phyloP scores from a whole-genome alignment of 2,329 filamentous ascomycete species.

The Diplodia scrobiculata region DNA sequence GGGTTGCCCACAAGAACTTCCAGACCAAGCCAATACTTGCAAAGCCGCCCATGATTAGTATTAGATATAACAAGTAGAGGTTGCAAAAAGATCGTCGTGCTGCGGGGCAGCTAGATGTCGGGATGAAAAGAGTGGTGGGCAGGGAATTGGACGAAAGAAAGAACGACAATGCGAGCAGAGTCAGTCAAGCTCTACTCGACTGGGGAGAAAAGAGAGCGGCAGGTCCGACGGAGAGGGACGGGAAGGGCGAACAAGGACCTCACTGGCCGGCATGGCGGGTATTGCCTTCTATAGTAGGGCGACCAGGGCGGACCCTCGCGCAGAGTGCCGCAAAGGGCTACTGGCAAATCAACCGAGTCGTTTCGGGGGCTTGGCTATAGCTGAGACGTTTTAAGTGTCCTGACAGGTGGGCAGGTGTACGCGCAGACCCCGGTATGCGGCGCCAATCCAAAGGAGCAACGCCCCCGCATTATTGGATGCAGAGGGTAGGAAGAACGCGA shows the following conservation, averaged over 20 bases:
- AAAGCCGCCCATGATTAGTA: slow-evolving; percentile 34
- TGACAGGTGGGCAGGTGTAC: slow-evolving; percentile 21
- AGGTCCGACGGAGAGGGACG: slow-evolving; percentile 5
- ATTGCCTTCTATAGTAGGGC: slow-evolving; percentile 26
- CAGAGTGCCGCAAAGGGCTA: slow-evolving; percentile 17
- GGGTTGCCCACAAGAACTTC: slow-evolving; percentile 43
- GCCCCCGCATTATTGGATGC: slow-evolving; percentile 7
- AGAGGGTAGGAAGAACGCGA: not conserved
- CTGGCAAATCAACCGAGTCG: slow-evolving; percentile 16
- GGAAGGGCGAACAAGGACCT: slow-evolving; percentile 22
- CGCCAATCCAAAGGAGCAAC: slow-evolving; percentile 7
- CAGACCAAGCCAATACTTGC: slow-evolving; percentile 42
- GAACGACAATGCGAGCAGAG: slow-evolving; percentile 22
- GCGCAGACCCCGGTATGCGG: slow-evolving; percentile 15
- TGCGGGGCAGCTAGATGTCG: slow-evolving; percentile 14
- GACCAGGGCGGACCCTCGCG: slow-evolving; percentile 18
- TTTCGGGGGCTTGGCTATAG: slow-evolving; percentile 25
- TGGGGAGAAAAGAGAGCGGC: slow-evolving; percentile 5
- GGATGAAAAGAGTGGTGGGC: not conserved
- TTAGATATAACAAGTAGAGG: slow-evolving; percentile 1
- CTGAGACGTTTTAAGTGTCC: slow-evolving; percentile 27
- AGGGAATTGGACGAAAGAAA: not conserved
- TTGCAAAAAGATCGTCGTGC: slow-evolving; percentile 7
- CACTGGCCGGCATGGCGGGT: slow-evolving; percentile 4
- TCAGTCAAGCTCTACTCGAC: slow-evolving; percentile 19